Evolutionary conservation across 768 basidiomycete genomes (phyloP).

Genomic region (Leccinellum luteum): DNA sequence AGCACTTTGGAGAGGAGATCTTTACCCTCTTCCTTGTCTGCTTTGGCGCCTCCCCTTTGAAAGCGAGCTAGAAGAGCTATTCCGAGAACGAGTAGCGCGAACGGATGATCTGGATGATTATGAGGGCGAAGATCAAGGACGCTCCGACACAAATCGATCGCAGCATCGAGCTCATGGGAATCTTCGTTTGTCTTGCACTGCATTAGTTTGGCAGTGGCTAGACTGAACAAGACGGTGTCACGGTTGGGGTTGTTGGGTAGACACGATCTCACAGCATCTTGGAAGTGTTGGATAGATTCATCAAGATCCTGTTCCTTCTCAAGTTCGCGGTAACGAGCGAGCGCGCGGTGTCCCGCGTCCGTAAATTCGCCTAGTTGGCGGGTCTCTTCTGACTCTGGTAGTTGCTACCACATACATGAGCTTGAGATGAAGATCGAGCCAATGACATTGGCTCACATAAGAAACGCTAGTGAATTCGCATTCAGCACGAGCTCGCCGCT

Average conservation of each 20-base stretch:
- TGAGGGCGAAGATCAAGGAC: neutral
- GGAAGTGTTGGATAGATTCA: conserved; percentile 14
- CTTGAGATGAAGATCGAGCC: no score
- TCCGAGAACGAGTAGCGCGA: neutral
- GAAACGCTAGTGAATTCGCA: neutral
- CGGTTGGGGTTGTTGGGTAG: conserved; percentile 15
- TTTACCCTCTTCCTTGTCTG: neutral
- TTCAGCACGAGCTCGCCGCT: neutral
- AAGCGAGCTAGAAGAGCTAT: neutral
- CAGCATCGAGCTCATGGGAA: neutral
- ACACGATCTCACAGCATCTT: conserved; percentile 4
- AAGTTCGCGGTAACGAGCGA: neutral
- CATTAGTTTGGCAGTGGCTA: neutral
- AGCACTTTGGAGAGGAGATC: neutral
- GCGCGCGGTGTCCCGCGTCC: neutral
- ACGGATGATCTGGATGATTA: neutral
- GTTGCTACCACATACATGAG: neutral
- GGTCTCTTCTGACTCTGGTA: neutral
- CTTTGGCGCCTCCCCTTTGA: neutral
- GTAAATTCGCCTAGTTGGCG: neutral
- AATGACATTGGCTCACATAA: neutral
- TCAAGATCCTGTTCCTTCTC: conserved; percentile 8
- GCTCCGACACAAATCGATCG: neutral
- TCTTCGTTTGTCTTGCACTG: neutral
- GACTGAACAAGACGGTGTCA: conserved; percentile 6